A percentile compares a stretch with the other conserved stretches of the same genome.
These are phyloP conservation scores for Allantophomopsis lycopodina DNA, from an alignment of 2,329 filamentous ascomycete genomes.

Conservation along the genomic window DNA sequence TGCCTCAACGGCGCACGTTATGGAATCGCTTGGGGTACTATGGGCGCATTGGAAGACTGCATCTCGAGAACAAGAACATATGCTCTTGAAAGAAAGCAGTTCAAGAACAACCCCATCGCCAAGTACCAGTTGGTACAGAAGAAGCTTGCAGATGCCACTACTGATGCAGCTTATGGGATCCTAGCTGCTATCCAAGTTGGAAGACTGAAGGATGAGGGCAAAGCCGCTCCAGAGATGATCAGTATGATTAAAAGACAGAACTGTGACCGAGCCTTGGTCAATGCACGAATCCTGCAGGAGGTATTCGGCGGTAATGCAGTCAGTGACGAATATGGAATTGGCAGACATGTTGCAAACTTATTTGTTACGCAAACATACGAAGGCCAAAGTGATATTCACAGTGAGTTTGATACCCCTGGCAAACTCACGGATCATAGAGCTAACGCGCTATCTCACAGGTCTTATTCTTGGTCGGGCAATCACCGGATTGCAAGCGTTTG, in stretches of 20 bases:
- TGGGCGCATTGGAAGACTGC: conserved; percentile 89
- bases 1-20: conserved; percentile 90
- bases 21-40: conserved; percentile 87
- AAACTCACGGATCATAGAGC: conserved; percentile 4
- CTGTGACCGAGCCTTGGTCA: conserved; percentile 76
- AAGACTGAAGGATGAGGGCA: conserved; percentile 81
- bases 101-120: conserved; percentile 88
- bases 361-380: conserved; percentile 92
- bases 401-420: conserved; percentile 30
- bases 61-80: conserved; percentile 71
- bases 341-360: conserved; percentile 32
- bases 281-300: conserved; percentile 75
- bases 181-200: conserved; percentile 84
- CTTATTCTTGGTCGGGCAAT: conserved; percentile 57
- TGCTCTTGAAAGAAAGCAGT: conserved; percentile 86
- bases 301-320: conserved; percentile 97
- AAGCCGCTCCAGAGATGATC: conserved; percentile 89
- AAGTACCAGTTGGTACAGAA: conserved; percentile 97
- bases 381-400: conserved; percentile 91
- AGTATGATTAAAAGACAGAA: conserved; percentile 95
- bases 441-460: conserved; percentile 29
- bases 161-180: conserved; percentile 85
- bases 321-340: conserved; percentile 67
- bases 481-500: conserved; percentile 69
- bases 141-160: conserved; percentile 86